phyloP scores from a whole-genome alignment of 371 early-diverging fungal genomes.

The Mortierella sp. region DNA sequence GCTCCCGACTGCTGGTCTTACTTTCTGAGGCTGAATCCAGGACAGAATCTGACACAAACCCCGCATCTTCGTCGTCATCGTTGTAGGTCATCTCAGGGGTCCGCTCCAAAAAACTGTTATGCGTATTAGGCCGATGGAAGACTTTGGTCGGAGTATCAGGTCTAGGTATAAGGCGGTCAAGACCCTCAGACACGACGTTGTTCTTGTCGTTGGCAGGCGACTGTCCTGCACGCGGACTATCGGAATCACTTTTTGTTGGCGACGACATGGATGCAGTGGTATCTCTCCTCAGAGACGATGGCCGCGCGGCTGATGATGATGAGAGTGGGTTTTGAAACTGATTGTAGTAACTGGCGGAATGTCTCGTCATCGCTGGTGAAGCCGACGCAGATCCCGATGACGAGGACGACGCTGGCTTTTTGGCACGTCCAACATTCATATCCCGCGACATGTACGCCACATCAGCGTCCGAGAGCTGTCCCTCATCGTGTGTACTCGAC shows the following conservation, averaged over 20 bases:
- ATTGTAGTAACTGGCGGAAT: constrained; percentile 17
- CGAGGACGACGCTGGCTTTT: neutral
- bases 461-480: constrained; percentile 49
- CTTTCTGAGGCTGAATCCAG: constrained; percentile 29
- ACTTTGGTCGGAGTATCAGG: neutral
- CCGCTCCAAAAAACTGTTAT: neutral
- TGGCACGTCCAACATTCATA: constrained; percentile 43
- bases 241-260: neutral
- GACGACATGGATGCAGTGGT: constrained; percentile 19
- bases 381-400: constrained; percentile 14
- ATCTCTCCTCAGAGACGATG: constrained; percentile 39
- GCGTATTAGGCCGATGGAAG: neutral
- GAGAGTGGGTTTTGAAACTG: constrained; percentile 18
- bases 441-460: constrained; percentile 51
- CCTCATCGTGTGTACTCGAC: constrained; percentile 36
- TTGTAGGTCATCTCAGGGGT: constrained; percentile 2
- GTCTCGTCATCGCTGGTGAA: constrained; percentile 22
- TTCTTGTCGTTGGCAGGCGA: neutral
- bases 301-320: neutral
- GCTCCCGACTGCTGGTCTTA: constrained; percentile 5
- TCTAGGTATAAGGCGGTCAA: neutral
- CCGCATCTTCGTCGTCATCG: constrained; percentile 24
- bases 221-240: constrained; percentile 3
- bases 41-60: constrained; percentile 49
- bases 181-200: neutral